Evolutionary conservation across 2,329 filamentous ascomycete genomes (phyloP).

Genomic region (Cercospora janseana): DNA sequence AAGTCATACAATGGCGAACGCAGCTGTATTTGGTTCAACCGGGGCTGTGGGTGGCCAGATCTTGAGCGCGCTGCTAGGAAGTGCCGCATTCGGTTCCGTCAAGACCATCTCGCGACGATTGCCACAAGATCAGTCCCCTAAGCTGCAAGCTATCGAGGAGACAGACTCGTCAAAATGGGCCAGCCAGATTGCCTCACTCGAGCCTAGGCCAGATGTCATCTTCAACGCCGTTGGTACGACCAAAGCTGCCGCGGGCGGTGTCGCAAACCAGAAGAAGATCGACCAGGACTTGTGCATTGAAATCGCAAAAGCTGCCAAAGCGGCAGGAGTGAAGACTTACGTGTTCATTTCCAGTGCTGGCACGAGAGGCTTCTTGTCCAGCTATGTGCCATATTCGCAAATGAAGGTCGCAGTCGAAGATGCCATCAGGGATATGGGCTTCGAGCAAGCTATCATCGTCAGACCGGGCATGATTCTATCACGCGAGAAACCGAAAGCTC

Average conservation of each 20-base stretch:
- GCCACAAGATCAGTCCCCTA: conserved; percentile 15
- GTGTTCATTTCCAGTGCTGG: conserved; percentile 40
- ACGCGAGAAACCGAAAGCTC: conserved; percentile 23
- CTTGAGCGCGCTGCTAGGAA: conserved; percentile 18
- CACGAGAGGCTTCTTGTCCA: conserved; percentile 33
- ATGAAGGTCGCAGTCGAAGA: conserved; percentile 43
- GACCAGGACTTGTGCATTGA: conserved; percentile 41
- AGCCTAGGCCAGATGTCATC: conserved; percentile 19
- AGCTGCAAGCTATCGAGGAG: conserved; percentile 21
- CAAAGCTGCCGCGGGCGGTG: conserved; percentile 35
- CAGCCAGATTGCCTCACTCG: conserved; percentile 11
- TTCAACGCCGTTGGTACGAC: conserved; percentile 39
- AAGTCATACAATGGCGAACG: conserved; percentile 23
- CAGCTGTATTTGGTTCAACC: conserved; percentile 25
- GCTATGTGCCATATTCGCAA: conserved; percentile 38
- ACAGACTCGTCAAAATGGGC: conserved; percentile 22
- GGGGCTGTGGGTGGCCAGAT: conserved; percentile 27
- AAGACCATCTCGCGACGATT: conserved; percentile 24
- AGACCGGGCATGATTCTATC: conserved; percentile 40
- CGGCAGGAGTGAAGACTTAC: conserved; percentile 39
- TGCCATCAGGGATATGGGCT: conserved; percentile 38
- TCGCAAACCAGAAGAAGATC: conserved; percentile 41
- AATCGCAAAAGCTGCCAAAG: conserved; percentile 39
- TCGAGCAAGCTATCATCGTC: conserved; percentile 40
- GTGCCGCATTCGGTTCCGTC: conserved; percentile 14